Base-by-base conservation (phyloP, 2,329 filamentous ascomycete genomes). In the Chrysosporium keratinophilum region DNA sequence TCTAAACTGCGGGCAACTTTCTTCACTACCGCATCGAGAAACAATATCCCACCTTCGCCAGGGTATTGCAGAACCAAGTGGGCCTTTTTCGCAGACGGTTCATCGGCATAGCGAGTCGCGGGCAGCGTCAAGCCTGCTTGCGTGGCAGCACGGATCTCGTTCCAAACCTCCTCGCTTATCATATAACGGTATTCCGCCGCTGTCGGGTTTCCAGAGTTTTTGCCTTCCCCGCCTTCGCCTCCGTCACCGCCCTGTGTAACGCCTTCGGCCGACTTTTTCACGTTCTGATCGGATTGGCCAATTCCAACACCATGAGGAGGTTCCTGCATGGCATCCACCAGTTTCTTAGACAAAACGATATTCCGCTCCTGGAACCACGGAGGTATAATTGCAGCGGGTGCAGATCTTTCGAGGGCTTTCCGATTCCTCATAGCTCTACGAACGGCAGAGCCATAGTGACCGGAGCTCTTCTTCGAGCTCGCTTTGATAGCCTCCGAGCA, bases 11-110 rank as follows among this genome's bases (percentile, higher is more conserved):
- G 71, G 0, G 85, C 85, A 42, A 85, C 71, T 49, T 80, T 76
- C 56, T 80, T 75, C 1, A 90, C 78, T n/a, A 87, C 71, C 2
- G 72, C 68, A 58, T 83, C 77, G 35, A 87, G 68, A 57, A 78
- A 76, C 45, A 67, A 65, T 53, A 75, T 78, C 39, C 74, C 77
- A 45, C 78, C 76, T 41, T 77, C 73, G 23, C 75, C 74, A 1
- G 81, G 79, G 57, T 81, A 83, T 54, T 81, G 77, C 11, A 85
- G 68, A 4, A 79, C 72, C 15, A 82, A 67, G 58, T 84, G 78
- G 2, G 79, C 76, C 58, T 79, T 80, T 31, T 69, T 65, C 20
- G 72, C 69, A 2, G 75, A 69, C 45, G 76, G 75, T n/a, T 72
- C 71, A 48, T 73, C 71, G 49, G 69, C 65, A 55, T 70, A 71